Evolutionary conservation across 805 yeast genomes (phyloP).

Genomic region (Soucietia sequanensis): DNA sequence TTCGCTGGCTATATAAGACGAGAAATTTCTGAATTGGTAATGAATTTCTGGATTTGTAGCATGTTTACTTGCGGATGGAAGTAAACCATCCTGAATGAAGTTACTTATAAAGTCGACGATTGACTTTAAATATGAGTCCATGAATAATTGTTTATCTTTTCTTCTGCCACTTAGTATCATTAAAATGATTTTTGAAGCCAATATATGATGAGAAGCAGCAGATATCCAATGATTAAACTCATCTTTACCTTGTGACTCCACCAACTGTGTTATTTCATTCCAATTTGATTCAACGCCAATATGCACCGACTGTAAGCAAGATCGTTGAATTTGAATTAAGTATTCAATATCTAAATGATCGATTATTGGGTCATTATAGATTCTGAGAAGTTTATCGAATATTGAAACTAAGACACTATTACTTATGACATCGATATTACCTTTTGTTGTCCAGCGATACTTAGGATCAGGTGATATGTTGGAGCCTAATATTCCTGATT

Average conservation of each 20-base stretch:
- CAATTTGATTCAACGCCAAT: conserved; percentile 15
- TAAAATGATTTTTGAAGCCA: conserved; percentile 38
- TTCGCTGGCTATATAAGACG: conserved; percentile 12
- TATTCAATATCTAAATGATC: conserved; percentile 13
- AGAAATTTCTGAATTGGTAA: conserved; percentile 1
- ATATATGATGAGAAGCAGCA: conserved; percentile 22
- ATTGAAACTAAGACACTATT: conserved; percentile 9
- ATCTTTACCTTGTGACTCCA: conserved; percentile 3
- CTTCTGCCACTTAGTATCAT: conserved; percentile 39
- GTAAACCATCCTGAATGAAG: conserved; percentile 26
- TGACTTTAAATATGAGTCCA: conserved; percentile 43
- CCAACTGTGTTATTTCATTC: conserved; percentile 12
- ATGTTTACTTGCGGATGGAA: conserved; percentile 10
- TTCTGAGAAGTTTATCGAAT: conserved; percentile 24
- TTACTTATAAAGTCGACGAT: conserved; percentile 40
- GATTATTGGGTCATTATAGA: conserved; percentile 14
- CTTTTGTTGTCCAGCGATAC: background rate
- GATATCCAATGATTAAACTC: conserved; percentile 2
- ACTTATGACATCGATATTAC: background rate
- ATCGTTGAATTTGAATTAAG: conserved; percentile 19
- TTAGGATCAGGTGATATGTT: background rate
- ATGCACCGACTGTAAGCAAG: conserved; percentile 26
- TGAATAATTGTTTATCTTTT: conserved; percentile 42
- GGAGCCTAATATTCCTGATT: background rate
- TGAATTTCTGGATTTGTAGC: background rate